Percentiles rank a stretch among this genome's conserved stretches.
These are phyloP conservation scores for Nothophoma quercina DNA, from an alignment of 2,329 filamentous ascomycete species.

Conservation along the genomic window DNA sequence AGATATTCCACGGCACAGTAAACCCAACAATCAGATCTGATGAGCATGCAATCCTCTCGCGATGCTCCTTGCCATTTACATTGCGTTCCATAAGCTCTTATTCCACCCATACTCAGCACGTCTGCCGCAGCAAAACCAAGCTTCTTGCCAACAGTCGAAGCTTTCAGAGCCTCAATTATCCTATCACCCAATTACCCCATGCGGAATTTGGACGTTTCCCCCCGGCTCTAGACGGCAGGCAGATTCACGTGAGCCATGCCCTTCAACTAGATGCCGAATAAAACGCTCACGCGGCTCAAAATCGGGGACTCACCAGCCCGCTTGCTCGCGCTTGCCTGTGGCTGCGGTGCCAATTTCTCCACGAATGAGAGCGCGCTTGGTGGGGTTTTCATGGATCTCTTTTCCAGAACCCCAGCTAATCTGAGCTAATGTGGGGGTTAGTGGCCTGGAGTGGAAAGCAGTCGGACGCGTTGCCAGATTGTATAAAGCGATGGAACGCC, in stretches of 20 bases:
- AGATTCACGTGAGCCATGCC: slow-evolving; percentile 3
- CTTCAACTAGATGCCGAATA: background rate
- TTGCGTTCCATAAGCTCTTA: too few relatives aligned
- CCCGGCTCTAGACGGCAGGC: too few relatives aligned
- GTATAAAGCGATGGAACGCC: slow-evolving; percentile 2
- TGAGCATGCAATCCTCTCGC: too few relatives aligned
- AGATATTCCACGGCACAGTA: slow-evolving; percentile 15
- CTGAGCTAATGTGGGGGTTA: slow-evolving; percentile 8
- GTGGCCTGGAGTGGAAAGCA: background rate
- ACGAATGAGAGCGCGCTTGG: slow-evolving; percentile 21
- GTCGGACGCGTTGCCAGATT: background rate
- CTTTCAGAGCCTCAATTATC: slow-evolving; percentile 17
- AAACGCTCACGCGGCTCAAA: slow-evolving; percentile 19
- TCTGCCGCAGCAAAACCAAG: background rate
- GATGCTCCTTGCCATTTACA: too few relatives aligned
- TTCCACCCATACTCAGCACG: background rate
- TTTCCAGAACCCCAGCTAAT: background rate
- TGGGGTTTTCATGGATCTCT: slow-evolving; percentile 10
- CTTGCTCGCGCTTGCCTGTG: background rate
- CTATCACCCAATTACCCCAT: slow-evolving; percentile 1
- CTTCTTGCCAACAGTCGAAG: slow-evolving; percentile 15
- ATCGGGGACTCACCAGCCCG: slow-evolving; percentile 5
- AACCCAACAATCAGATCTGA: too few relatives aligned
- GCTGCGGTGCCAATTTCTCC: slow-evolving; percentile 26
- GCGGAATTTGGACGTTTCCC: too few relatives aligned